Conservation (phyloP, 1,139 yeast species). For the Meyerozyma smithsonii region DNA sequence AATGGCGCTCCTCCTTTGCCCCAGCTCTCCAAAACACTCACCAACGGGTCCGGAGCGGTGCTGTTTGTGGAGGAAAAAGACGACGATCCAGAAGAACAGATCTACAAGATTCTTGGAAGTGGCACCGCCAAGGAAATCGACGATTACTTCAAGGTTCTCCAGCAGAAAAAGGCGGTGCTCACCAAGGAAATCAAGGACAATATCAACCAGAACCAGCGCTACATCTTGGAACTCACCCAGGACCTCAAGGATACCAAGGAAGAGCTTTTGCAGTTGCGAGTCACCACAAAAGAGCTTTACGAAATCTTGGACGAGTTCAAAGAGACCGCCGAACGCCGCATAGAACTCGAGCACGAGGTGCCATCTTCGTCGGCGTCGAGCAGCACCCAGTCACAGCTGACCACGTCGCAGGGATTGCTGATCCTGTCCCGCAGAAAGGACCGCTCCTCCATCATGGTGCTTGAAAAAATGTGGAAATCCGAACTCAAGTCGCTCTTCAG, state of each 20-base stretch:
- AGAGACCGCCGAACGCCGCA: slow-evolving; percentile 60
- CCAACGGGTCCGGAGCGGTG: slow-evolving; percentile 11
- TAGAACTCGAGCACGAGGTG: slow-evolving; percentile 36
- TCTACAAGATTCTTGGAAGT: slow-evolving; percentile 50
- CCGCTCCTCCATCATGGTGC: slow-evolving; percentile 64
- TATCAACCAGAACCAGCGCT: slow-evolving; percentile 67
- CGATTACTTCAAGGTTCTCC: slow-evolving; percentile 57
- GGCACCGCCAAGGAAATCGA: slow-evolving; percentile 76
- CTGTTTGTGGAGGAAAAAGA: slow-evolving; percentile 11
- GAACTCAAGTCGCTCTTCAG: slow-evolving; percentile 70
- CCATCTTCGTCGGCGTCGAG: background rate
- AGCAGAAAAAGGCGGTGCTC: slow-evolving; percentile 48
- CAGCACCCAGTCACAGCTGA: background rate
- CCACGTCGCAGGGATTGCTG: background rate
- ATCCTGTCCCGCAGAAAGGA: slow-evolving; percentile 31
- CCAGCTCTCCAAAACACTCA: slow-evolving; percentile 14
- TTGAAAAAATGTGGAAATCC: slow-evolving; percentile 78
- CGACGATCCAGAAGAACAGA: slow-evolving; percentile 16
- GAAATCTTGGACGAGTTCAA: slow-evolving; percentile 63
- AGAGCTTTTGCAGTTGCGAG: slow-evolving; percentile 59
- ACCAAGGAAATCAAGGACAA: slow-evolving; percentile 61
- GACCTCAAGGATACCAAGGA: slow-evolving; percentile 61
- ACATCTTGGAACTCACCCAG: slow-evolving; percentile 63
- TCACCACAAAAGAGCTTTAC: slow-evolving; percentile 55
- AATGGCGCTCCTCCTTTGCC: slow-evolving; percentile 23